Evolutionary conservation across 768 basidiomycete species (phyloP).

Genomic region (Termitomyces sp.): DNA sequence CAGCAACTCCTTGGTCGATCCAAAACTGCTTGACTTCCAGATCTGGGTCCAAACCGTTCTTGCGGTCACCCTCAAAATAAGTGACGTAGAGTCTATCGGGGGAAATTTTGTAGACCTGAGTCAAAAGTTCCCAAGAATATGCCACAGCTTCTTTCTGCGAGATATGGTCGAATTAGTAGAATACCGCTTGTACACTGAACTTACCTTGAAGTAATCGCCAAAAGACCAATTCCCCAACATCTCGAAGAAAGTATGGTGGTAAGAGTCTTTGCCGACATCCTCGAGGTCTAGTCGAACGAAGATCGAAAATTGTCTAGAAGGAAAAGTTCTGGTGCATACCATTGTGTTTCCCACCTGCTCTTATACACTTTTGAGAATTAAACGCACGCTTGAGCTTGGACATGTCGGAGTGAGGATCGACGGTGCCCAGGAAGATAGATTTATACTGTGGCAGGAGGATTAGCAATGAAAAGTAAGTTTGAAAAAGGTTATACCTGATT

Average conservation of each 20-base stretch:
- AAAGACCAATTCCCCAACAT: constrained; percentile 99
- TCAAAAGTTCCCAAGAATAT: constrained; percentile 95
- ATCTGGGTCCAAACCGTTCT: constrained; percentile 83
- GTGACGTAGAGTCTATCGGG: constrained; percentile 93
- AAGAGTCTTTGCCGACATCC: constrained; percentile 98
- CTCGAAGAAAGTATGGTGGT: constrained; percentile 98
- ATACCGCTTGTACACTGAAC: constrained; percentile 10
- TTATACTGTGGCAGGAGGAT: constrained; percentile 64
- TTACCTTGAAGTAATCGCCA: constrained; percentile 98
- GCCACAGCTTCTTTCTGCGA: constrained; percentile 84
- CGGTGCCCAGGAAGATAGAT: constrained; percentile 95
- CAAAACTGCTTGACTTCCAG: constrained; percentile 84
- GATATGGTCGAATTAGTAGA: constrained; percentile 1
- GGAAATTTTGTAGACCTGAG: constrained; percentile 82
- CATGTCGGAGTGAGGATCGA: constrained; percentile 91
- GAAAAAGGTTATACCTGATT: constrained; percentile 59
- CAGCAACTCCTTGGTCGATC: constrained; percentile 83
- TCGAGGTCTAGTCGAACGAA: constrained; percentile 69
- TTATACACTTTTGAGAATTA: constrained; percentile 97
- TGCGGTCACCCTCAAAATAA: constrained; percentile 94
- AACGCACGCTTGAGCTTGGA: constrained; percentile 89
- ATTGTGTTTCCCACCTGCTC: constrained; percentile 98
- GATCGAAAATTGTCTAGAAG: background rate
- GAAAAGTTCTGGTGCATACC: constrained; percentile 39
- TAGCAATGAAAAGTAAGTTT: background rate